Evolutionary conservation across 176 grass and related monocot species (phyloP).

Genomic region (Themeda triandra): DNA sequence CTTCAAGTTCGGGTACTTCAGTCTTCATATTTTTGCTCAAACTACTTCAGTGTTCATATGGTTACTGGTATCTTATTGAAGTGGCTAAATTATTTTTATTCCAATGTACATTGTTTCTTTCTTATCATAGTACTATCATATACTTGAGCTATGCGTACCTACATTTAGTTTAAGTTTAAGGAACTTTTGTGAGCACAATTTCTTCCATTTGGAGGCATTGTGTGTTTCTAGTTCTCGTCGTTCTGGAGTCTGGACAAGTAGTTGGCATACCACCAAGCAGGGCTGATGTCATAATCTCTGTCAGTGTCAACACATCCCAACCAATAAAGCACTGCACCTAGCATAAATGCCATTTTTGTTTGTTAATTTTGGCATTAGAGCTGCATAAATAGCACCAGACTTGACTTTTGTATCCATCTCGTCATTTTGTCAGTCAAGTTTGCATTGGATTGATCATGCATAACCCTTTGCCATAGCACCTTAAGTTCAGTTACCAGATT

Average conservation of each 20-base stretch:
- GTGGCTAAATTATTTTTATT: constrained; percentile 32
- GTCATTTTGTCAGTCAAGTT: neutral
- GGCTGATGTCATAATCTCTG: constrained; percentile 78
- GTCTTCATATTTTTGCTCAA: no score
- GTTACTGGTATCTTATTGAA: constrained; percentile 4
- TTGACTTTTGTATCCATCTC: neutral
- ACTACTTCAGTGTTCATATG: constrained; percentile 17
- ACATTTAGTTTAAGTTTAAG: neutral
- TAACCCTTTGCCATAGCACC: neutral
- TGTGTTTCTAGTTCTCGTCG: constrained; percentile 50
- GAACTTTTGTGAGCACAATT: neutral
- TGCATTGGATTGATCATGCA: neutral
- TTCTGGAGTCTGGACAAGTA: constrained; percentile 47
- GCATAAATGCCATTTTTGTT: no score
- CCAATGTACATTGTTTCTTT: constrained; percentile 4
- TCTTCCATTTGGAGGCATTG: constrained; percentile 65
- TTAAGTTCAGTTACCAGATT: neutral
- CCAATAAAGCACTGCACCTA: no score
- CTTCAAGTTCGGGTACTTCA: constrained; percentile 83
- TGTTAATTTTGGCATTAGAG: neutral
- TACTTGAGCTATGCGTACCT: constrained; percentile 23
- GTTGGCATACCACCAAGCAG: constrained; percentile 56
- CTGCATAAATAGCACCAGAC: neutral
- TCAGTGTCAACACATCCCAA: constrained; percentile 38
- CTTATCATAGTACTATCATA: neutral